These are phyloP conservation scores for Trichoderma virens DNA, from an alignment of 495 filamentous ascomycete species.

Conservation along the genomic window DNA sequence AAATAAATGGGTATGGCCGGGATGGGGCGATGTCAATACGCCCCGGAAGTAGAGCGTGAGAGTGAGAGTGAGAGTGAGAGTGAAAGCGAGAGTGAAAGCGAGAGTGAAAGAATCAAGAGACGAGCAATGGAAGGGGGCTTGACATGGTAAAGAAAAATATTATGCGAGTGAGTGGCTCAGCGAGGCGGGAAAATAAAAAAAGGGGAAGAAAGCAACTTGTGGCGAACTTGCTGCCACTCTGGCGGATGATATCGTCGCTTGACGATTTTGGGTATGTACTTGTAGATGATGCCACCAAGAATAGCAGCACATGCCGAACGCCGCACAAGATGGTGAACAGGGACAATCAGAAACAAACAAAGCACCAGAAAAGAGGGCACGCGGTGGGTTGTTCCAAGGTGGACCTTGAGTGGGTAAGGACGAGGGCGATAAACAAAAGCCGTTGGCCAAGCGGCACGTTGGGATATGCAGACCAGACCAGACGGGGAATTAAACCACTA, in stretches of 20 bases:
- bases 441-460: conserved; percentile 3
- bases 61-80: too few relatives aligned
- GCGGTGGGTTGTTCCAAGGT: neutral
- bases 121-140: neutral
- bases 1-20: neutral
- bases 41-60: too few relatives aligned
- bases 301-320: neutral
- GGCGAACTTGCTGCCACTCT: too few relatives aligned
- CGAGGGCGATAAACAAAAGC: conserved; percentile 15
- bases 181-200: too few relatives aligned
- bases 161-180: neutral
- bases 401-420: conserved; percentile 5
- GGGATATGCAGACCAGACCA: neutral
- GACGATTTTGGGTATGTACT: too few relatives aligned
- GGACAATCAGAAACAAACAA: neutral
- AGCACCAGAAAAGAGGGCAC: neutral
- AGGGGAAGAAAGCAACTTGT: too few relatives aligned
- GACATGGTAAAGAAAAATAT: neutral
- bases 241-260: too few relatives aligned
- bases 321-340: neutral
- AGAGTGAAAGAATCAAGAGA: neutral
- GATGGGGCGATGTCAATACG: neutral
- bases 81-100: too few relatives aligned
- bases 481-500: neutral
- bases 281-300: neutral